A percentile compares a stretch with the other conserved stretches of the same genome.
These are phyloP conservation scores for Orbilia ellipsospora DNA, from an alignment of 2,329 filamentous ascomycete genomes.

Conservation along the genomic window DNA sequence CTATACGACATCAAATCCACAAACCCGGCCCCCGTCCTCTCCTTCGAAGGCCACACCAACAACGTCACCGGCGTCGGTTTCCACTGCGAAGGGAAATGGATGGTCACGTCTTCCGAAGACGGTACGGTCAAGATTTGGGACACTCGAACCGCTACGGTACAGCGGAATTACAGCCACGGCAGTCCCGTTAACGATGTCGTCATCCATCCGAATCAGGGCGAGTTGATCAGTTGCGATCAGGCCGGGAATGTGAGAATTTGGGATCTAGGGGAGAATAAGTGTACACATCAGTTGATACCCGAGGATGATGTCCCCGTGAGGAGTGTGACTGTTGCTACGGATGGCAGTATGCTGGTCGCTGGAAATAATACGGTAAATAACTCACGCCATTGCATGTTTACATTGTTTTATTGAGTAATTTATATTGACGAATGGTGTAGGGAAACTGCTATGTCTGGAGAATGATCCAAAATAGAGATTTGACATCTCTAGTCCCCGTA, in stretches of 20 bases:
- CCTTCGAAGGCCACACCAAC: conserved; percentile 93
- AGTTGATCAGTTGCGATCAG: conserved; percentile 95
- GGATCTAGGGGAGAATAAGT: conserved; percentile 97
- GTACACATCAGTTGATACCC: conserved; percentile 93
- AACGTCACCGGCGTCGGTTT: conserved; percentile 98
- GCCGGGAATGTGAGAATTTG: conserved; percentile 93
- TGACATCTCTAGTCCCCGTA: conserved; percentile 84
- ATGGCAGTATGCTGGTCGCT: conserved; percentile 90
- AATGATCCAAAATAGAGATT: conserved; percentile 82
- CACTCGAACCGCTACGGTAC: conserved; percentile 83
- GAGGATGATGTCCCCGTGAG: conserved; percentile 94
- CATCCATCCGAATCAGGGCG: conserved; percentile 98
- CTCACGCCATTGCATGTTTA: not conserved
- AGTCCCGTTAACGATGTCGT: conserved; percentile 95
- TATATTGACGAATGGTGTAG: conserved; percentile 64
- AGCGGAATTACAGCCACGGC: conserved; percentile 91
- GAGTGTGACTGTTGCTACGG: conserved; percentile 94
- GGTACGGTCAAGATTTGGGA: conserved; percentile 98
- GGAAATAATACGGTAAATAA: conserved; percentile 83
- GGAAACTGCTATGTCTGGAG: conserved; percentile 98
- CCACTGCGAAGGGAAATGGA: conserved; percentile 99
- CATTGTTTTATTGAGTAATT: not conserved
- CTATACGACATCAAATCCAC: conserved; percentile 98
- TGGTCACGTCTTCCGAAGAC: conserved; percentile 97
- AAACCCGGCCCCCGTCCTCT: conserved; percentile 92